phyloP scores from a whole-genome alignment of 306 rosid species.

The Casuarina glauca region DNA sequence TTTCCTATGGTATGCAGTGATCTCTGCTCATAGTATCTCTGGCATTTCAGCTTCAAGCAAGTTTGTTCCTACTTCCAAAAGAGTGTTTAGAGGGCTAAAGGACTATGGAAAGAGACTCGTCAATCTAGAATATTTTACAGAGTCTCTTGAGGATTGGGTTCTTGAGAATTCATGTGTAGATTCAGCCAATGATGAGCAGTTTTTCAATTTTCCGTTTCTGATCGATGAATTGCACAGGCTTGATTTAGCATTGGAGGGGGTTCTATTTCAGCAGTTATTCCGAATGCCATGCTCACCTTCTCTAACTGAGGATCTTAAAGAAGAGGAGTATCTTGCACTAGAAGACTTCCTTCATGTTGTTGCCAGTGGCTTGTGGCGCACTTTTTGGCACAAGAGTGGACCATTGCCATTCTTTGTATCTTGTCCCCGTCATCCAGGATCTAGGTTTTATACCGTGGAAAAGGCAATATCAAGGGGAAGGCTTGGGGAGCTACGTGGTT shows the following conservation, averaged over 20 bases:
- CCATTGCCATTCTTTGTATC: constrained; percentile 73
- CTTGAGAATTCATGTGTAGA: constrained; percentile 53
- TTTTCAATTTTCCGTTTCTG: constrained; percentile 60
- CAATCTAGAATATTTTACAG: constrained; percentile 61
- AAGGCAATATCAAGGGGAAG: constrained; percentile 81
- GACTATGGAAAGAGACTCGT: constrained; percentile 70
- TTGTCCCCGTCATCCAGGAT: constrained; percentile 71
- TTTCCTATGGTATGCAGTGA: constrained; percentile 49
- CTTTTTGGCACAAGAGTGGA: constrained; percentile 89
- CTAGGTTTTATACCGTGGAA: constrained; percentile 70
- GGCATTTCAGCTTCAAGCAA: constrained; percentile 66
- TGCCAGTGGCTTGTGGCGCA: constrained; percentile 80
- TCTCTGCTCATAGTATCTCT: constrained; percentile 59
- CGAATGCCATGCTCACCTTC: constrained; percentile 69
- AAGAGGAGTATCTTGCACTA: constrained; percentile 74
- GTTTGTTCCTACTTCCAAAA: constrained; percentile 53
- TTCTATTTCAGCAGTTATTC: constrained; percentile 75
- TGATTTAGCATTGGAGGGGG: constrained; percentile 87
- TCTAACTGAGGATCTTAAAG: constrained; percentile 43
- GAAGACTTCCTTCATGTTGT: constrained; percentile 85
- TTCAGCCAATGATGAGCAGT: constrained; percentile 48
- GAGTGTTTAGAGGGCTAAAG: constrained; percentile 68
- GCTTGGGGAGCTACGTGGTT: constrained; percentile 63
- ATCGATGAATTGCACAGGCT: constrained; percentile 75
- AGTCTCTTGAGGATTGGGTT: constrained; percentile 75